Conservation (phyloP, 257 asterid genomes). For the Fraxinus cuspidata region DNA sequence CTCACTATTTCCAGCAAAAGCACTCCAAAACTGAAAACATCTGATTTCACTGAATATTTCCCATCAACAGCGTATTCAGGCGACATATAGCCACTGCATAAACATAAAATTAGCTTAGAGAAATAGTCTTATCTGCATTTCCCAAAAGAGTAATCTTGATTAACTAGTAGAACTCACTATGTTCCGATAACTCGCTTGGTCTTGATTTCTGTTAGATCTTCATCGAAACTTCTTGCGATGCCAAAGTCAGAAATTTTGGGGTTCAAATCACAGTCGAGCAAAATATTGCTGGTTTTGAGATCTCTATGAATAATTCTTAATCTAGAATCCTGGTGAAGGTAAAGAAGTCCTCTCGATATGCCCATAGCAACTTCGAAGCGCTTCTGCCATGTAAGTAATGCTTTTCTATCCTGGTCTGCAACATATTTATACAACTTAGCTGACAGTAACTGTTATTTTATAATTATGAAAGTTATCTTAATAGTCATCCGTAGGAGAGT, state of each 20-base stretch:
- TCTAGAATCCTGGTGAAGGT: background rate
- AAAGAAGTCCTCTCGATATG: background rate
- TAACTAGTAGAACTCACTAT: background rate
- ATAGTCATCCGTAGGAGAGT: no score
- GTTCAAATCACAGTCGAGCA: background rate
- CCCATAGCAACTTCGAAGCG: background rate
- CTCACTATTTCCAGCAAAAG: slow-evolving; percentile 37
- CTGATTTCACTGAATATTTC: slow-evolving; percentile 37
- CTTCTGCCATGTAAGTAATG: background rate
- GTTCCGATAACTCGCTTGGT: background rate
- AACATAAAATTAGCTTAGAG: background rate
- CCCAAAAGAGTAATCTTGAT: background rate
- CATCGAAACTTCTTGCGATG: background rate
- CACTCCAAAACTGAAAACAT: slow-evolving; percentile 43
- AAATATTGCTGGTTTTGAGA: background rate
- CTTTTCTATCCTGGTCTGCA: background rate
- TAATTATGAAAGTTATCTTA: no score
- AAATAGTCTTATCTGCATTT: background rate
- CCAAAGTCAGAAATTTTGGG: background rate
- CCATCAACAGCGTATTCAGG: slow-evolving; percentile 44
- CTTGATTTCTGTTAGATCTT: background rate
- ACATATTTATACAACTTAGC: background rate
- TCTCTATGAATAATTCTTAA: background rate
- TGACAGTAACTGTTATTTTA: background rate
- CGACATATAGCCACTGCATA: slow-evolving; percentile 29